Evolutionary conservation across 495 filamentous ascomycete species (phyloP), one percentile per base, ranked within the genome.

Genomic region (Tuber umbilicatum): DNA sequence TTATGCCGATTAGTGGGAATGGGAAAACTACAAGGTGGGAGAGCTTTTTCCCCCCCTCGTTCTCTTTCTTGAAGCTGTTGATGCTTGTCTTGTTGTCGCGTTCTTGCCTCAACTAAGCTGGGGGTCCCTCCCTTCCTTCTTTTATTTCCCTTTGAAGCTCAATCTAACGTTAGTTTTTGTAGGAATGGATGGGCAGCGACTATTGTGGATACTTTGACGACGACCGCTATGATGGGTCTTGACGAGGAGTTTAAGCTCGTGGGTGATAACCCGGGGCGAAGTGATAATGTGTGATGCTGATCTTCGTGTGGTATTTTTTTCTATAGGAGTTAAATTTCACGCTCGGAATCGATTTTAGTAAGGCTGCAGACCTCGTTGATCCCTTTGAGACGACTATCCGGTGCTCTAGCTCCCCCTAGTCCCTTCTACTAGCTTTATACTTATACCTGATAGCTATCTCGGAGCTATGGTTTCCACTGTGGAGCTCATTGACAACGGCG

Each of bases 351-450:
- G 73, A 82, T 70, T 82, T 82, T 19, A 75, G 68, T 27, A 40
- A 73, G 42, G 80, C 81, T 12, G 67, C 68, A 39, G 81, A 73
- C 37, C 74, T 82, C 17, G 81, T 82, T 35, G 81, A 82, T 43
- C 81, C 81, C n/a, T 82, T 82, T 41, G 81, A 82, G 75, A 82
- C 81, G 37, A 82, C 80, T 14, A 82, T 82, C 47, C 81, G 81
- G 78, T 74, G 72, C 68, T 12, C 47, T 50, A 27, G 68, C 40
- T 14, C 14, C 55, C 12, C 55, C 27, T 17, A 45, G 38, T 31
- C 38, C 31, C 12, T 27, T 19, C 35, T 70, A 19, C 72, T 12
- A 70, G 39, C 60, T 42, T 23, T 31, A 50, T 71, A 17, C 50
- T 80, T 17, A 80, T 27, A 73, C 68, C 42, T 69, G 43, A 43